Evolutionary conservation across 805 yeast species (phyloP).

Genomic region (Cyberlindnera bimundalis): DNA sequence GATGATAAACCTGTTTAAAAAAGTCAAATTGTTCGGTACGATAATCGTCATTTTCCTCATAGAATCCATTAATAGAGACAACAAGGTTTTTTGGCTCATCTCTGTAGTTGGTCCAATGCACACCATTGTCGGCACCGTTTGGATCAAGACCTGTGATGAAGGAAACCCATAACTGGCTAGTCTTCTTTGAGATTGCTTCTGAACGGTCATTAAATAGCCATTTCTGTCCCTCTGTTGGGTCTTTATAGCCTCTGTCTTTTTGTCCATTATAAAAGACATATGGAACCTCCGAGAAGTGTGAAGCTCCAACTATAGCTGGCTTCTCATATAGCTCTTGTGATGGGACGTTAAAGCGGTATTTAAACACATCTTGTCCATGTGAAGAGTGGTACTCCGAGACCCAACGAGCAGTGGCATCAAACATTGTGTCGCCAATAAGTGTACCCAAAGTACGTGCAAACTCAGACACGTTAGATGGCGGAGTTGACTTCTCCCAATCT

Average conservation of each 20-base stretch:
- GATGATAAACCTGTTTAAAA: constrained; percentile 3
- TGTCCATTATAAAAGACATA: constrained; percentile 12
- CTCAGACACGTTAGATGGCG: constrained; percentile 5
- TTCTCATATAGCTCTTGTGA: constrained; percentile 3
- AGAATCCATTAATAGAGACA: constrained; percentile 9
- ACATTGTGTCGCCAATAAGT: constrained; percentile 11
- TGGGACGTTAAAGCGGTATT: constrained; percentile 14
- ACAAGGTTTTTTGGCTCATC: constrained; percentile 6
- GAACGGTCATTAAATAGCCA: constrained; percentile 8
- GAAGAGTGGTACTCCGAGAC: constrained; percentile 5
- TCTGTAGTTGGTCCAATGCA: constrained; percentile 4
- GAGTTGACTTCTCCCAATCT: background rate
- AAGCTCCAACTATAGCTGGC: constrained; percentile 3
- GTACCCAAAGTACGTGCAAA: constrained; percentile 2
- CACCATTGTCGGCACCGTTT: constrained; percentile 6
- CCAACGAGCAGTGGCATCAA: constrained; percentile 14
- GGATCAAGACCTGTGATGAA: constrained; percentile 13
- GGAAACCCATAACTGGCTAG: constrained; percentile 10
- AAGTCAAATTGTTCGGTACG: constrained; percentile 1
- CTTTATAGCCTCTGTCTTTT: constrained; percentile 1
- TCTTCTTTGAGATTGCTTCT: constrained; percentile 5
- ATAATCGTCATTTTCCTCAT: constrained; percentile 7
- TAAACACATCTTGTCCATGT: constrained; percentile 5
- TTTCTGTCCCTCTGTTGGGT: constrained; percentile 9
- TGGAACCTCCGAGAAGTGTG: constrained; percentile 10